Evolutionary conservation across 441 rosid genomes (phyloP).

Genomic region (Eugenia klotzschiana): DNA sequence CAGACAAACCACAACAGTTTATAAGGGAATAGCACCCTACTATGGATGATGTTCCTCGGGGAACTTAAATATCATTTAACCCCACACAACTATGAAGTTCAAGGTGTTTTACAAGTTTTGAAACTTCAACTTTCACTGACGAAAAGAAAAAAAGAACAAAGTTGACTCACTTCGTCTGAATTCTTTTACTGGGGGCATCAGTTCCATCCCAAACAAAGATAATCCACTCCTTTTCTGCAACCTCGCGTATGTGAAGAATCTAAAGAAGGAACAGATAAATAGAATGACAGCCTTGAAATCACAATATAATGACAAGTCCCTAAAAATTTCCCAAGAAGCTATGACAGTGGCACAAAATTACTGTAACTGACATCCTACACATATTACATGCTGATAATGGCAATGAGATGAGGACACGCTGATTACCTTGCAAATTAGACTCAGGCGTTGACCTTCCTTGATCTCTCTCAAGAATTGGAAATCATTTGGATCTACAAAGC

Average conservation of each 20-base stretch:
- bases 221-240: slow-evolving; percentile 22
- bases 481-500: slow-evolving; percentile 17
- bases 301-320: neutral
- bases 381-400: neutral
- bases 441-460: slow-evolving; percentile 23
- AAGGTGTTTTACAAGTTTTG: neutral
- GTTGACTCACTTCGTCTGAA: slow-evolving; percentile 41
- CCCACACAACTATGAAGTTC: neutral
- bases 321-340: neutral
- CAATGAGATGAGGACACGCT: neutral
- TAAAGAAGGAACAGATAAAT: slow-evolving; percentile 15
- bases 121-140: neutral
- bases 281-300: neutral
- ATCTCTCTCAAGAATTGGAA: slow-evolving; percentile 50
- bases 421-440: slow-evolving; percentile 54
- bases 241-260: slow-evolving; percentile 49
- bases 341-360: neutral
- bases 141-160: neutral
- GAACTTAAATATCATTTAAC: neutral
- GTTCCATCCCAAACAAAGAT: slow-evolving; percentile 90
- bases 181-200: slow-evolving; percentile 47
- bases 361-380: neutral
- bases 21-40: neutral
- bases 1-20: neutral
- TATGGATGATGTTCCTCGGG: neutral